Base-by-base conservation (phyloP, 805 yeast species). In the Suhomyces tanzawaensis region DNA sequence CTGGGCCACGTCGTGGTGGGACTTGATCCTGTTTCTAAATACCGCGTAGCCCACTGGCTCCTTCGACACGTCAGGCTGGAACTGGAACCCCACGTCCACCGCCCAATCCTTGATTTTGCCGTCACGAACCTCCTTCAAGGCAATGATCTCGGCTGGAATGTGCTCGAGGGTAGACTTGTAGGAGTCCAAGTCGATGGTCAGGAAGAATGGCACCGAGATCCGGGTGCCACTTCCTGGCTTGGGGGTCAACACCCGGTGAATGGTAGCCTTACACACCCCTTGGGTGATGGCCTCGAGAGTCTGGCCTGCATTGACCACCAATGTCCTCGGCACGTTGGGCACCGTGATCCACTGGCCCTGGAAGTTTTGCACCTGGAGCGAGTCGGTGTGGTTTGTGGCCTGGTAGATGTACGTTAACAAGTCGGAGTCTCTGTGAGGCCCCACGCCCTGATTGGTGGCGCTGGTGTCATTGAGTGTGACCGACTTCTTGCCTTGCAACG, bases 401-500 rank as follows among this genome's bases (percentile, higher is more conserved):
- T 81, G 85, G 46, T 70, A 74, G 9, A 81, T 77, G 51, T 69
- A 77, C 0, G 85, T 80, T 19, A 81, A 51, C 49, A 81, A 65
- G 38, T 79, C 84, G 3, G 81, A 75, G 49, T 82, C 89, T 40
- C 84, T 70, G 50, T 82, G 88, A 3, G 84, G 81, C 1, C 85
- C 85, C 13, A 71, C 75, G 0, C 83, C 84, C 47, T 76, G 81
- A 8, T 37, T 39, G 17, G 61, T 49, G 7, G 55, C 46, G 11
- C 60, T 57, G 15, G 57, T 49, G 37, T 63, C 68, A 13, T 58
- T 44, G 19, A 58, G 40, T 1, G 60, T 63, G 6, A 43, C 48
- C 21, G 63, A 51, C 26, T 44, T 39, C 7, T 44, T 41, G 3
- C 48, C 44, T n/a, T 32, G 41, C 31, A 66, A 52, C 32, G 58